phyloP scores from a whole-genome alignment of 176 grass and related monocot genomes.

The Pontederia paniculata region DNA sequence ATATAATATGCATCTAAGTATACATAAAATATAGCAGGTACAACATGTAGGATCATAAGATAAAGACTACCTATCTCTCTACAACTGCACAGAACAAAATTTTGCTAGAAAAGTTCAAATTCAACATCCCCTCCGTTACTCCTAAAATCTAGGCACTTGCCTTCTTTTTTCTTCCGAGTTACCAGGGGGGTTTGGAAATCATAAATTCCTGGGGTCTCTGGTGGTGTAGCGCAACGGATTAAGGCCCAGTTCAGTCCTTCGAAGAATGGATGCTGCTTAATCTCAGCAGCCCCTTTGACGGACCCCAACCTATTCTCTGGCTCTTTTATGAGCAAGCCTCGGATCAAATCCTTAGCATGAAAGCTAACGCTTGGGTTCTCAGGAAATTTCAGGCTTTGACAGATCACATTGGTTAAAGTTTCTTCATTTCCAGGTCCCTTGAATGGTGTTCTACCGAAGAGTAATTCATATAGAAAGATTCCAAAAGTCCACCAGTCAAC shows the following conservation, averaged over 20 bases:
- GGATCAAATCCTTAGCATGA: constrained; percentile 15
- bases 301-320: constrained; percentile 16
- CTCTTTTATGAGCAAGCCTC: constrained; percentile 8
- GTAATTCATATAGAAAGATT: constrained; percentile 10
- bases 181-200: neutral
- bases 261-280: constrained; percentile 15
- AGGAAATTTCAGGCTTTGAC: constrained; percentile 10
- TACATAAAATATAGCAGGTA: no score
- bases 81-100: no score
- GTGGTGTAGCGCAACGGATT: constrained; percentile 10
- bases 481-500: constrained; percentile 22
- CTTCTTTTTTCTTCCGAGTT: constrained; percentile 12
- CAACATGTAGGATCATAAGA: no score
- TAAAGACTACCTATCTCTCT: no score
- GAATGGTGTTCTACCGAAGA: constrained; percentile 16
- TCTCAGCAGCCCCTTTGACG: constrained; percentile 11
- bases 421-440: constrained; percentile 11
- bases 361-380: constrained; percentile 8
- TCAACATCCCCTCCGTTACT: constrained; percentile 5
- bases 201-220: neutral
- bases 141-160: constrained; percentile 9
- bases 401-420: constrained; percentile 5
- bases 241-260: constrained; percentile 7
- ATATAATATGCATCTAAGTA: no score
- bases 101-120: constrained; percentile 17